Evolutionary conservation across 2,329 filamentous ascomycete genomes (phyloP).

Genomic region (Zymoseptoria brevis): DNA sequence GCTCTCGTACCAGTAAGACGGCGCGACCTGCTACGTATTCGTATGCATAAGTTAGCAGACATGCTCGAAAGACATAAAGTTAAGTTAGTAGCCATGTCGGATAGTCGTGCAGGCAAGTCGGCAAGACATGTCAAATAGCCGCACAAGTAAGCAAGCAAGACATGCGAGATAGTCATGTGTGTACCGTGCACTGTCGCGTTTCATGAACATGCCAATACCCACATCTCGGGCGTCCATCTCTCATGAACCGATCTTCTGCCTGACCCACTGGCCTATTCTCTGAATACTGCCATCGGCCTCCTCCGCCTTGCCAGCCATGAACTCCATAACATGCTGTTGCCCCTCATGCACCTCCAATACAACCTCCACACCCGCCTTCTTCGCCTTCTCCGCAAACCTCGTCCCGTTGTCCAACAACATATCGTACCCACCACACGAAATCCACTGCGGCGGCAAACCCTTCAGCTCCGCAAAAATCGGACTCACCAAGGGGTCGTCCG

Average conservation of each 20-base stretch:
- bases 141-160: too few relatives aligned
- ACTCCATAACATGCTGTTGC: constrained; percentile 35
- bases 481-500: constrained; percentile 16
- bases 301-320: constrained; percentile 22
- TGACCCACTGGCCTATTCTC: constrained; percentile 19
- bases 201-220: too few relatives aligned
- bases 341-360: constrained; percentile 38
- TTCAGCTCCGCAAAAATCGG: constrained; percentile 20
- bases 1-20: too few relatives aligned
- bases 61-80: too few relatives aligned
- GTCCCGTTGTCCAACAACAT: constrained; percentile 45
- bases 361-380: constrained; percentile 39
- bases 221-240: not conserved
- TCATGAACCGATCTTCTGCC: constrained; percentile 13
- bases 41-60: too few relatives aligned
- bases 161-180: too few relatives aligned
- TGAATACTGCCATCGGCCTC: constrained; percentile 17
- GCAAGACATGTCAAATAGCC: too few relatives aligned
- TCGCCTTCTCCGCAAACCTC: constrained; percentile 43
- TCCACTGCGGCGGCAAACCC: constrained; percentile 40
- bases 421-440: constrained; percentile 46
- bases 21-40: too few relatives aligned
- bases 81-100: too few relatives aligned
- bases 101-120: too few relatives aligned
- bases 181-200: too few relatives aligned